These are phyloP conservation scores for Trichopus zeylanicus DNA, from an alignment of 116 monocot species.

Conservation along the genomic window DNA sequence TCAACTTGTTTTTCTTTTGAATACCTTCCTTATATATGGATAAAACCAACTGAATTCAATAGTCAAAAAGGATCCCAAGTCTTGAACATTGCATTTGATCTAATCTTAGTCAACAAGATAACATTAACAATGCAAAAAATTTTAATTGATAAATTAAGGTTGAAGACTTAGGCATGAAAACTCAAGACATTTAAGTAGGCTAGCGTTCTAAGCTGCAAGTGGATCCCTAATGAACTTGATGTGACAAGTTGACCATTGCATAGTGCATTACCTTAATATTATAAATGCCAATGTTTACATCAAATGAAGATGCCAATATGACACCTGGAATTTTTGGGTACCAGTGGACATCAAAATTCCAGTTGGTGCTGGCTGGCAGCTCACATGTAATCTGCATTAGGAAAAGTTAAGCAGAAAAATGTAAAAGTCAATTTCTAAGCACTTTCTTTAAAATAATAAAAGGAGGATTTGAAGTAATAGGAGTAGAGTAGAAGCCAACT, in stretches of 20 bases:
- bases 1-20: no score
- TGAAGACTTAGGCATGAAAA: no score
- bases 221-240: background rate
- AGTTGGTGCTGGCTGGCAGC: conserved; percentile 92
- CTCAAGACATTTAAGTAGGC: no score
- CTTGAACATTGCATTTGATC: no score
- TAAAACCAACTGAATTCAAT: no score
- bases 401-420: background rate
- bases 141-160: no score
- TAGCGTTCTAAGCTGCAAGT: background rate
- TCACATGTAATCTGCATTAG: conserved; percentile 82
- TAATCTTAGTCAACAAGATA: no score
- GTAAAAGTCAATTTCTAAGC: background rate
- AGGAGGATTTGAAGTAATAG: background rate
- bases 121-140: no score
- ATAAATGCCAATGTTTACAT: conserved; percentile 94
- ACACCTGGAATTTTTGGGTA: conserved; percentile 93
- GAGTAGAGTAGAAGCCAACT: background rate
- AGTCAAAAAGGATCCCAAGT: no score
- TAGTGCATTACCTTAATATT: conserved; percentile 85
- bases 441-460: background rate
- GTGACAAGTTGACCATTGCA: background rate
- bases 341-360: conserved; percentile 99
- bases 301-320: conserved; percentile 97
- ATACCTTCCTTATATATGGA: no score